Base-by-base conservation (phyloP, 306 rosid genomes). In the Castanea mollissima region DNA sequence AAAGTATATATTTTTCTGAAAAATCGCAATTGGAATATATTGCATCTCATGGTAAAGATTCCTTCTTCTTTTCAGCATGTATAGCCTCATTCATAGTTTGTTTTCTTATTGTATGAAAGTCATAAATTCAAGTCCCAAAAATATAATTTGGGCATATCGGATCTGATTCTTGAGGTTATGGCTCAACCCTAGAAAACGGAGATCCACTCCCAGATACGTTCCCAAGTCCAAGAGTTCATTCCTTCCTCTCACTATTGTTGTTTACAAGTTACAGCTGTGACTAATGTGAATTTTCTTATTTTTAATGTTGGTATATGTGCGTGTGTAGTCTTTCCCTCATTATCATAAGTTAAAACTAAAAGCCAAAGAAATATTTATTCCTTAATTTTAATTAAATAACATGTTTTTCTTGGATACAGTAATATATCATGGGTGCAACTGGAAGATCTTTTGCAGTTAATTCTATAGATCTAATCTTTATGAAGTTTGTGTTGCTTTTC, bases 141-240 rank as follows among this genome's bases (percentile, higher is more conserved):
- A 49, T 59, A 38, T 65, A 62, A 63, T 16, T 34, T 18, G 72
- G 15, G 55, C 31, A 38, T n/a, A n/a, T 69, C 55, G 83, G 78
- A 79, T 79, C 79, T 71, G 87, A 44, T 75, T 20, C 74, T 16
- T n/a, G 69, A 69, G 69, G 49, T 34, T 69, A 64, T 46, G 68
- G 27, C 67, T 77, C 25, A 32, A 63, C 64, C 69, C 49, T 23
- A 49, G 20, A 77, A 73, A 52, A 55, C 68, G 72, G 83, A 79
- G 71, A 71, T 79, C 76, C 59, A 55, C 69, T 31, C 46, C 18
- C 49, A 32, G 74, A 76, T 69, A 9, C 49, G 74, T 62, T 76
- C 52, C 23, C 46, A 13, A 35, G 41, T 63, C 69, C 69, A 63
- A 63, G 41, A 63, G 20, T 35, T 14, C 41, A 29, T 5, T 14